Conservation (phyloP, 768 basidiomycete species). For the Rhizopogon rudus region DNA sequence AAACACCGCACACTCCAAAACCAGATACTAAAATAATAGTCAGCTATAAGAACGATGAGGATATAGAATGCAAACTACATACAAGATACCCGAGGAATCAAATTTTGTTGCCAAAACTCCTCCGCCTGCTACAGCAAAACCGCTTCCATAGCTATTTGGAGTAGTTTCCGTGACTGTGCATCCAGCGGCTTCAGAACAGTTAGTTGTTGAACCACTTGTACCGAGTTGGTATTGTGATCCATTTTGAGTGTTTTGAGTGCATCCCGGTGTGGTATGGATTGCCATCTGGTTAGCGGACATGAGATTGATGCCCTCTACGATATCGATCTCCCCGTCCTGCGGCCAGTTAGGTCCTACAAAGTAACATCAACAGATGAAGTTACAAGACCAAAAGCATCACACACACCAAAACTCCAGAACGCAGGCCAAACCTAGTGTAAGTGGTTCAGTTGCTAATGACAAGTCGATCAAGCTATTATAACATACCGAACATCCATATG, state of each 20-base stretch:
- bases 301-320: constrained; percentile 56
- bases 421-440: constrained; percentile 24
- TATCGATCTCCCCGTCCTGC: constrained; percentile 49
- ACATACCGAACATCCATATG: constrained; percentile 55
- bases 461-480: constrained; percentile 1
- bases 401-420: constrained; percentile 26
- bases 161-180: constrained; percentile 26
- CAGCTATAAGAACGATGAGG: not conserved
- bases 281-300: constrained; percentile 50
- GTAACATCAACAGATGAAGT: not conserved
- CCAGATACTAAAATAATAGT: constrained; percentile 34
- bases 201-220: constrained; percentile 12
- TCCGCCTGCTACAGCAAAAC: constrained; percentile 36
- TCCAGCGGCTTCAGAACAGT: constrained; percentile 21
- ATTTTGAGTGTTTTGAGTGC: constrained; percentile 29
- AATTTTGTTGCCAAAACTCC: constrained; percentile 70
- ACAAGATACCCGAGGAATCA: constrained; percentile 50
- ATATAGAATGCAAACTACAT: constrained; percentile 14
- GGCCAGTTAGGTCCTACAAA: constrained; percentile 34
- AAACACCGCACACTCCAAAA: constrained; percentile 39
- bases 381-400: not conserved
- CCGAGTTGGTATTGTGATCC: constrained; percentile 29
- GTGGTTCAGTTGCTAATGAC: not conserved
- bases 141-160: constrained; percentile 20
- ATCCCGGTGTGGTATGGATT: constrained; percentile 42